Evolutionary conservation across 805 yeast genomes (phyloP).

Genomic region (Starmerella khaoyaiensis): DNA sequence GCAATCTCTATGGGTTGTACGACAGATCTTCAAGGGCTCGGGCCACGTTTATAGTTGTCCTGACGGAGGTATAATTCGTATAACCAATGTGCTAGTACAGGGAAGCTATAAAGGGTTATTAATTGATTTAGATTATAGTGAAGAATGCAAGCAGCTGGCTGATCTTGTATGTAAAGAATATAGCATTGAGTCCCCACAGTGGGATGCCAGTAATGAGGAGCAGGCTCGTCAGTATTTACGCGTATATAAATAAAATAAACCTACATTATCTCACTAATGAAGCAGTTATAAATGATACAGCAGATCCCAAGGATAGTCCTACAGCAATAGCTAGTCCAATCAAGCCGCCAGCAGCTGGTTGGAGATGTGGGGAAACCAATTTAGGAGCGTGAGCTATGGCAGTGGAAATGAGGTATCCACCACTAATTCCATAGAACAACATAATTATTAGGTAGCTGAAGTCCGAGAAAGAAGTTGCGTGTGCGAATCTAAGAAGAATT

Average conservation of each 20-base stretch:
- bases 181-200: constrained; percentile 3
- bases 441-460: constrained; percentile 53
- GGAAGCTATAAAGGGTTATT: constrained; percentile 62
- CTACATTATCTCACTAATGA: constrained; percentile 23
- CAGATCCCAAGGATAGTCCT: constrained; percentile 70
- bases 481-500: constrained; percentile 54
- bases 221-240: constrained; percentile 8
- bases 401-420: constrained; percentile 73
- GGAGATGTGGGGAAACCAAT: constrained; percentile 49
- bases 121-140: constrained; percentile 36
- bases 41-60: constrained; percentile 50
- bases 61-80: constrained; percentile 39
- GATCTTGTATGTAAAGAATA: constrained; percentile 5
- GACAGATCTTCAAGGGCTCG: constrained; percentile 62
- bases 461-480: constrained; percentile 31
- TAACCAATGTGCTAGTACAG: constrained; percentile 61
- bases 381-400: constrained; percentile 65
- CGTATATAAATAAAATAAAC: constrained; percentile 8
- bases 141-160: constrained; percentile 13
- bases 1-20: constrained; percentile 54
- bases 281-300: constrained; percentile 53
- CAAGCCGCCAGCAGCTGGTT: constrained; percentile 90
- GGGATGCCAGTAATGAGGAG: constrained; percentile 1
- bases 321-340: constrained; percentile 64
- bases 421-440: constrained; percentile 69